These are phyloP conservation scores for Beauveria sp. DNA, from an alignment of 2,329 filamentous ascomycete species.

Conservation along the genomic window DNA sequence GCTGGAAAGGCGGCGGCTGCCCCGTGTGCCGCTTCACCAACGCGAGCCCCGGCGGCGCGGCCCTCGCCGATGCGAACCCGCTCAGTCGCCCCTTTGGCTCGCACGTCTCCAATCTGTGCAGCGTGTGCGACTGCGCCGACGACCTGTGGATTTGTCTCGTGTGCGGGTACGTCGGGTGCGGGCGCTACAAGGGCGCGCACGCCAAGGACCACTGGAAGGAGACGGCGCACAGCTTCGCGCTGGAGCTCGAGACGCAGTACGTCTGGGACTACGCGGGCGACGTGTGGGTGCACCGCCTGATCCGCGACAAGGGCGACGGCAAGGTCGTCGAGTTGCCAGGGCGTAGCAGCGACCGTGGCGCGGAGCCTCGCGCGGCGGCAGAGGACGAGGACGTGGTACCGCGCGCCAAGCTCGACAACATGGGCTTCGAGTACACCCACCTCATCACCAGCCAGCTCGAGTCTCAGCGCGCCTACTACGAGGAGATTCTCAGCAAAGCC, in stretches of 20 bases:
- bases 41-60: conserved; percentile 23
- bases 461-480: conserved; percentile 86
- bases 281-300: conserved; percentile 90
- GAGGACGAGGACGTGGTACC: conserved; percentile 60
- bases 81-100: conserved; percentile 50
- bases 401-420: conserved; percentile 61
- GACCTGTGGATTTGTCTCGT: conserved; percentile 96
- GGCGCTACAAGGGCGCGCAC: conserved; percentile 87
- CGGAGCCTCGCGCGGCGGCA: neutral
- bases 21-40: conserved; percentile 88
- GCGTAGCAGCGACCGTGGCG: conserved; percentile 25
- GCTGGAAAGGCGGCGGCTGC: conserved; percentile 90
- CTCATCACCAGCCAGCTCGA: conserved; percentile 89
- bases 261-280: conserved; percentile 98
- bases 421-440: conserved; percentile 91
- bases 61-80: conserved; percentile 38
- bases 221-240: conserved; percentile 81
- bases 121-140: conserved; percentile 67
- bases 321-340: conserved; percentile 86
- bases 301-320: conserved; percentile 89
- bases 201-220: conserved; percentile 91
- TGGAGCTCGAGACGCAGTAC: conserved; percentile 88
- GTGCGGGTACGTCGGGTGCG: conserved; percentile 87
- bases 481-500: conserved; percentile 82
- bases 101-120: conserved; percentile 63